A percentile compares a stretch with the other conserved stretches of the same genome.
Evolutionary conservation across 2,329 filamentous ascomycete species (phyloP).

Genomic region (Didymella exigua): DNA sequence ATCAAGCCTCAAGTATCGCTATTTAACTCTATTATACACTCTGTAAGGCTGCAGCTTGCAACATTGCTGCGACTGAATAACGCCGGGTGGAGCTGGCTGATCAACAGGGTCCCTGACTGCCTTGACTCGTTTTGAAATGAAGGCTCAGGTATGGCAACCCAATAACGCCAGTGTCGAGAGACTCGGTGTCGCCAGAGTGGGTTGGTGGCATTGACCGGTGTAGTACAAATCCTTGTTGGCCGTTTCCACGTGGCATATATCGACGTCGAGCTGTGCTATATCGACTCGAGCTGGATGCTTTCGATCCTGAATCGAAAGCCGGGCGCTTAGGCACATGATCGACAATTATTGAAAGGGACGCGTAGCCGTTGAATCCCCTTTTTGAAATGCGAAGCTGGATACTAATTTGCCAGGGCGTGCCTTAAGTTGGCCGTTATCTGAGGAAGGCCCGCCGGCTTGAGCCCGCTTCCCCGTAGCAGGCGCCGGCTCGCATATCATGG

Average conservation of each 20-base stretch:
- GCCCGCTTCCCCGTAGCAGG: constrained; percentile 10
- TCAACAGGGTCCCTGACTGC: constrained; percentile 5
- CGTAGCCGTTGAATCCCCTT: not conserved
- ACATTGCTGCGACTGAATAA: not conserved
- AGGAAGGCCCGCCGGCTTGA: constrained; percentile 14
- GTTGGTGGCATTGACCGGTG: constrained; percentile 15
- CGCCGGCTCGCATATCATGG: constrained; percentile 5
- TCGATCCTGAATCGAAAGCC: not conserved
- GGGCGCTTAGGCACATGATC: constrained; percentile 2
- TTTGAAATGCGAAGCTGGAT: not conserved
- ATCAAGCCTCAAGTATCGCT: constrained; percentile 20
- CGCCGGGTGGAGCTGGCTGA: not conserved
- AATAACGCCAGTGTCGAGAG: constrained; percentile 13
- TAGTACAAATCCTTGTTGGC: constrained; percentile 13
- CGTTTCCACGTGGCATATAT: constrained; percentile 15
- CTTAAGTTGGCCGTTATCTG: constrained; percentile 11
- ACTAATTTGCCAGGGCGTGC: constrained; percentile 13
- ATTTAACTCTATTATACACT: not conserved
- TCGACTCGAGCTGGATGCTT: not conserved
- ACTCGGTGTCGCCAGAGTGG: constrained; percentile 11
- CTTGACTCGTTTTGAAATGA: constrained; percentile 15
- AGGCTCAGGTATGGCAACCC: constrained; percentile 11
- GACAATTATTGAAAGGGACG: constrained; percentile 1
- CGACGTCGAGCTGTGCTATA: constrained; percentile 8
- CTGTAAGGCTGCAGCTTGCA: constrained; percentile 4